phyloP scores from a whole-genome alignment of 2,329 filamentous ascomycete species.

The Verticillium nubilum region DNA sequence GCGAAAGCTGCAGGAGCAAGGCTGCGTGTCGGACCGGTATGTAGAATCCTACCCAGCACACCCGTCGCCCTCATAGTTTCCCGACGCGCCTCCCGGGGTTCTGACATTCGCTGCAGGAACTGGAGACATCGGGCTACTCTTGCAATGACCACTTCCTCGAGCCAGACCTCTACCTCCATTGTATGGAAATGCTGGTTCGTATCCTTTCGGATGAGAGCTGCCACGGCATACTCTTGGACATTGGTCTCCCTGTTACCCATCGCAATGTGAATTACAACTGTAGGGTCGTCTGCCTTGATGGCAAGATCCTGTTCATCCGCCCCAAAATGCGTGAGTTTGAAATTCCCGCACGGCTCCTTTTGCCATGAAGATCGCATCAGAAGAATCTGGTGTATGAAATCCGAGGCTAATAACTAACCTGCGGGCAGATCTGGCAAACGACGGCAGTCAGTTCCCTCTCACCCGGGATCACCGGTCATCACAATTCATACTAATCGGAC shows the following conservation, averaged over 20 bases:
- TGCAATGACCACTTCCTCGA: constrained; percentile 64
- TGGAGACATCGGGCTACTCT: constrained; percentile 55
- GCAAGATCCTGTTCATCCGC: constrained; percentile 64
- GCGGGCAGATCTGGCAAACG: constrained; percentile 51
- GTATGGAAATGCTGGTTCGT: constrained; percentile 55
- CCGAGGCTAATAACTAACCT: neutral
- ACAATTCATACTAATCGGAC: constrained; percentile 20
- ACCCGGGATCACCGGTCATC: neutral
- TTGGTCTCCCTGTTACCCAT: constrained; percentile 58
- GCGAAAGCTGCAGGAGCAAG: constrained; percentile 31
- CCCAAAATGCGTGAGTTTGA: constrained; percentile 53
- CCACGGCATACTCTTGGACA: constrained; percentile 61
- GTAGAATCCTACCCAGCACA: constrained; percentile 17
- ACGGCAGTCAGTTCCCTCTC: constrained; percentile 35
- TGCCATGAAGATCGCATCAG: too few relatives aligned
- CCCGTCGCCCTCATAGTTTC: too few relatives aligned
- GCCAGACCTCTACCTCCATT: constrained; percentile 51
- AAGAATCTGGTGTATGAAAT: too few relatives aligned
- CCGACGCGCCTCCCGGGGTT: too few relatives aligned
- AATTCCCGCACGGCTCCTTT: neutral
- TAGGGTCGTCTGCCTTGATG: constrained; percentile 43
- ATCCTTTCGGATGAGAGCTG: constrained; percentile 56
- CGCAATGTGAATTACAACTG: constrained; percentile 31
- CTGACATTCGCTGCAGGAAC: constrained; percentile 24
- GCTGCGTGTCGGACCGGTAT: constrained; percentile 51